A percentile compares a stretch with the other conserved stretches of the same genome.
phyloP scores from a whole-genome alignment of 768 basidiomycete species.

The Termitomyces sp. region DNA sequence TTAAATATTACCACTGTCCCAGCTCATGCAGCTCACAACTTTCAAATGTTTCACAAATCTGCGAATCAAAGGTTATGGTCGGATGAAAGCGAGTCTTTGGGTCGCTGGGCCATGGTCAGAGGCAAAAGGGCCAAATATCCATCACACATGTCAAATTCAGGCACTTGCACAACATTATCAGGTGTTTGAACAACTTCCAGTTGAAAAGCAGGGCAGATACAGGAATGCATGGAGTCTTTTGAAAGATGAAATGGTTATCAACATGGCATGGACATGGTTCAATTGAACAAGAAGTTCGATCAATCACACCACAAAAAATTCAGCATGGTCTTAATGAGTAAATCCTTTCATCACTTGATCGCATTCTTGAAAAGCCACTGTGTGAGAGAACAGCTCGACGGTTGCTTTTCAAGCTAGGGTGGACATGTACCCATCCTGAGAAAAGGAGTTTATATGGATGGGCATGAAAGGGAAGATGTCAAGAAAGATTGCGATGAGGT shows the following conservation, averaged over 20 bases:
- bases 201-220: neutral
- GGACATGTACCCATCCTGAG: constrained; percentile 7
- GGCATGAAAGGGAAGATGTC: constrained; percentile 12
- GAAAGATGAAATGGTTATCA: neutral
- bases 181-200: constrained; percentile 3
- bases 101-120: constrained; percentile 30
- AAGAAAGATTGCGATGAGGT: too few species aligned
- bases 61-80: constrained; percentile 21
- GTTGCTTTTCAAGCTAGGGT: constrained; percentile 30
- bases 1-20: constrained; percentile 17
- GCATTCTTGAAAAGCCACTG: constrained; percentile 18
- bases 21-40: constrained; percentile 22
- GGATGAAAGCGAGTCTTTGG: constrained; percentile 24
- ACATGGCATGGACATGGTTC: constrained; percentile 10
- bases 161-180: too few species aligned
- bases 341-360: constrained; percentile 26
- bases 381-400: constrained; percentile 25
- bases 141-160: neutral
- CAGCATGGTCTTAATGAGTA: constrained; percentile 17
- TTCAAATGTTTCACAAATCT: constrained; percentile 19
- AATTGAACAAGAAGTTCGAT: constrained; percentile 20
- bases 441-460: constrained; percentile 22
- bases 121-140: neutral
- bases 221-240: neutral
- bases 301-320: constrained; percentile 25